Base-by-base conservation (phyloP, 495 filamentous ascomycete genomes). In the Xylaria grammica region DNA sequence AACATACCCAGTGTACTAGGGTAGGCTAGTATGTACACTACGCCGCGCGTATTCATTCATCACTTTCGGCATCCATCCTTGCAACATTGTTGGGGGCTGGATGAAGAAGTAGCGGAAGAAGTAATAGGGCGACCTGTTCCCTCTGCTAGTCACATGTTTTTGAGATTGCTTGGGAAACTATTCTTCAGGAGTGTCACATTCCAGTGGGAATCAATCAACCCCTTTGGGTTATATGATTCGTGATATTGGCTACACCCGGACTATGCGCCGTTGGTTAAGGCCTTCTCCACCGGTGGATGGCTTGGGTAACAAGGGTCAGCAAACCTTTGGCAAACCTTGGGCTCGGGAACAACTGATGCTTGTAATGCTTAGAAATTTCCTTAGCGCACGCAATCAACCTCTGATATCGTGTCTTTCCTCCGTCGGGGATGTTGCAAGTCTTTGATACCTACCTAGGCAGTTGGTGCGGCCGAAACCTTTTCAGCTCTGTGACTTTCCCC, bases 251-350 rank as follows among this genome's bases (percentile, higher is more conserved):
- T 36, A 34, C 13, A 48, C 42, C 59, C 59, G 48, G 59, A 62
- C 24, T 15, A 52, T 52, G 45, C 59, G 46, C 49, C 59, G 17
- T 52, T 44, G 13, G 29, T 52, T 11, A 20, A 44, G 24, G 36
- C 32, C 24, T 53, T 55, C 60, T 44, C 60, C 38, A 42, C 60
- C 29, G 10, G 50, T 11, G 34, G 8, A 55, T n/a, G 38, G 27
- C 42, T 48, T 34, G 30, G 40, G 51, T 55, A 34, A 38, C 60
- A 22, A 53, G 46, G 58, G 30, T 51, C 38, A 60, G 49, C 60
- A 61, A 61, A 61, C 45, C 36, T 5, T 51, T 61, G 6, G n/a
- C 46, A 61, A 51, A 51, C 34, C 58, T 52, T 11, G 30, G 57
- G 3, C 57, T 24, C 45, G n/a, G 45, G n/a, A 50, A 45, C 56